Percentiles rank a stretch among this genome's conserved stretches.
These are phyloP conservation scores for Pholiota molesta DNA, from an alignment of 768 basidiomycete genomes.

Conservation along the genomic window DNA sequence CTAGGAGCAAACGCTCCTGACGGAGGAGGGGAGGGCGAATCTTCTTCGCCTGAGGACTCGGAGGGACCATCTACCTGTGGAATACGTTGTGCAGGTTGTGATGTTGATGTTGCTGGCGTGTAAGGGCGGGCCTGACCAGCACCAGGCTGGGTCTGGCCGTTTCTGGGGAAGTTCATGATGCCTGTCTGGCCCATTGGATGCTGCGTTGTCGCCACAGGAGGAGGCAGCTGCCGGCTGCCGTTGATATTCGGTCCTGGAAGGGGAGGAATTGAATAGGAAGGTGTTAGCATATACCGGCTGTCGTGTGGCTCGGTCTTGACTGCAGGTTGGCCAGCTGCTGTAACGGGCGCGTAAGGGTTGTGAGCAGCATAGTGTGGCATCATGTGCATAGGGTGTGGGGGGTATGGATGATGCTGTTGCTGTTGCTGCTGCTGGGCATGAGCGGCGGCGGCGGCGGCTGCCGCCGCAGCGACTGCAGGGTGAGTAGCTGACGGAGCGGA, in stretches of 20 bases:
- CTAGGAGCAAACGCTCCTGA: conserved; percentile 67
- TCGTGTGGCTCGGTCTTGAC: conserved; percentile 81
- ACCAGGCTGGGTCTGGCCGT: conserved; percentile 32
- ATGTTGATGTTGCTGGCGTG: conserved; percentile 20
- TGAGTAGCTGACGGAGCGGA: conserved; percentile 34
- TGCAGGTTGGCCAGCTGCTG: conserved; percentile 43
- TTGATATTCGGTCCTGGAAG: conserved; percentile 69
- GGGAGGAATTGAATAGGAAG: conserved; percentile 59
- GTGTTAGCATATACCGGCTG: conserved; percentile 62
- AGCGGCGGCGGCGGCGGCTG: conserved; percentile 9
- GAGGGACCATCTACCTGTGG: conserved; percentile 87
- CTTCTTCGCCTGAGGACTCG: conserved; percentile 62
- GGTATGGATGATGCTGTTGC: conserved; percentile 56
- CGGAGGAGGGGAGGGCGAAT: conserved; percentile 71
- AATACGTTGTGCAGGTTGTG: conserved; percentile 43
- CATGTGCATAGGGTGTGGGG: conserved; percentile 66
- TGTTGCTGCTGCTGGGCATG: conserved; percentile 14
- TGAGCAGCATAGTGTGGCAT: conserved; percentile 58
- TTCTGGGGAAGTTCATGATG: conserved; percentile 55
- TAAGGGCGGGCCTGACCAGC: conserved; percentile 29
- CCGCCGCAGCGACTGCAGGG: conserved; percentile 15
- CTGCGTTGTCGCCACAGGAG: conserved; percentile 38
- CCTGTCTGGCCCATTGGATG: conserved; percentile 63
- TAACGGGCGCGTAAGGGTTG: conserved; percentile 54
- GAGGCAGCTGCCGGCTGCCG: conserved; percentile 46